A percentile compares a stretch with the other conserved stretches of the same genome.
phyloP scores from a whole-genome alignment of 192 early-diverging fungal genomes.

The Lobosporangium transversale region DNA sequence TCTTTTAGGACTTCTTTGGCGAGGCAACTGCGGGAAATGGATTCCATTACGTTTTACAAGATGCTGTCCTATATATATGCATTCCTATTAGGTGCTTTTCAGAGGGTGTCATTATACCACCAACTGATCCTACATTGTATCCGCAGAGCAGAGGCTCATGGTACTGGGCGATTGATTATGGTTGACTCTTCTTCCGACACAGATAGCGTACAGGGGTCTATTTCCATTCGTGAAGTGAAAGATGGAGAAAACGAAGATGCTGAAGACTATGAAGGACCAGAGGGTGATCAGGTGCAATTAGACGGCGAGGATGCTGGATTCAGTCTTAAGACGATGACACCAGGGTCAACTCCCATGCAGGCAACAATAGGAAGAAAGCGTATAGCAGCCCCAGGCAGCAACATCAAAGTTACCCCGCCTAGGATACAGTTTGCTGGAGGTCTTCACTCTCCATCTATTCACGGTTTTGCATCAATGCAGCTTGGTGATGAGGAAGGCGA shows the following conservation, averaged over 20 bases:
- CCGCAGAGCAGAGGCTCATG: conserved; percentile 64
- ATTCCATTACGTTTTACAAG: conserved; percentile 85
- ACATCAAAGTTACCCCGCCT: conserved; percentile 7
- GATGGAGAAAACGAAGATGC: conserved; percentile 8
- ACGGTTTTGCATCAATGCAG: conserved; percentile 21
- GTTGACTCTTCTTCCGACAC: conserved; percentile 24
- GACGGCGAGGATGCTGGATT: conserved; percentile 33
- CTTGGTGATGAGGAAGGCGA: conserved; percentile 26
- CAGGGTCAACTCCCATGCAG: conserved; percentile 34
- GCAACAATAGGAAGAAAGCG: conserved; percentile 12
- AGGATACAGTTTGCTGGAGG: conserved; percentile 11
- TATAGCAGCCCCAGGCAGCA: neutral
- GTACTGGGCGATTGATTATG: conserved; percentile 42
- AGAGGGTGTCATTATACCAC: conserved; percentile 77
- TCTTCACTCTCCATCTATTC: conserved; percentile 12
- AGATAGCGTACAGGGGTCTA: conserved; percentile 34
- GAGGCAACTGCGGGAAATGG: conserved; percentile 78
- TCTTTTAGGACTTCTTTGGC: conserved; percentile 64
- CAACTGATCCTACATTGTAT: conserved; percentile 73
- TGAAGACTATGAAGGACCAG: conserved; percentile 14
- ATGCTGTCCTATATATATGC: conserved; percentile 81
- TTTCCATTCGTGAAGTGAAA: conserved; percentile 28
- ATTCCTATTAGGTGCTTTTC: conserved; percentile 76
- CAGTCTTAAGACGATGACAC: conserved; percentile 38
- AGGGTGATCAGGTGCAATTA: conserved; percentile 22